Evolutionary conservation across 2,329 filamentous ascomycete genomes (phyloP), one percentile per base, ranked within the genome.

Genomic region (Talaromyces funiculosus): DNA sequence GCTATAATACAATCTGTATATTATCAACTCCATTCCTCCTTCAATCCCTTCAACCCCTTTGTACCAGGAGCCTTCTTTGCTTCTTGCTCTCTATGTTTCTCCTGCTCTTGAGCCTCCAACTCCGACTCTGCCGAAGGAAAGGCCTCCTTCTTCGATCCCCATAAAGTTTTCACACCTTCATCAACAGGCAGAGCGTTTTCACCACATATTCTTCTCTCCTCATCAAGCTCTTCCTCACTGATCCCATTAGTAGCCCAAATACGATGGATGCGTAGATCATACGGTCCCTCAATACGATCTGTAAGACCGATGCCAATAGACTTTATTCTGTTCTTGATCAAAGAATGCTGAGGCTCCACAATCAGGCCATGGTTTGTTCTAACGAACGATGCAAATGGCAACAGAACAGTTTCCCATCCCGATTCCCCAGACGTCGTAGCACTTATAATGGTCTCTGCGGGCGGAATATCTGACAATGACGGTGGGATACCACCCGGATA

Each of bases 331-430:
- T 95, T 89, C 64, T 89, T 85, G 72, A 97, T 77, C 75, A 99
- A 87, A 73, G 95, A 92, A 12, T 88, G 87, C 80, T 97, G 93
- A 33, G 94, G 94, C 78, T 97, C 92, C 4, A 97, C 87, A 1
- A 96, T 90, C 68, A 90, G 86, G 6, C 94, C 94, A 70, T 95
- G 86, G 71, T 97, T 97, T 14, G 94, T 99, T 64, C 94, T 83
- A 62, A 99, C 93, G 76, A 99, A 97, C 65, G 96, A 91, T 67
- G 87, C 88, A 83, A 92, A 94, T 64, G 89, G 89, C 64, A 99
- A 88, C 51, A 95, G 75, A n/a, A 97, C 84, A 1, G 94, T 97
- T 81, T 99, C 93, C 94, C 94, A 99, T 68, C 92, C 83, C 0
- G 92, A 92, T 0, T 90, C 87, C 8, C 85, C 84, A 69, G 87